Conservation (phyloP, 768 basidiomycete genomes). For the Auriscalpium orientale region DNA sequence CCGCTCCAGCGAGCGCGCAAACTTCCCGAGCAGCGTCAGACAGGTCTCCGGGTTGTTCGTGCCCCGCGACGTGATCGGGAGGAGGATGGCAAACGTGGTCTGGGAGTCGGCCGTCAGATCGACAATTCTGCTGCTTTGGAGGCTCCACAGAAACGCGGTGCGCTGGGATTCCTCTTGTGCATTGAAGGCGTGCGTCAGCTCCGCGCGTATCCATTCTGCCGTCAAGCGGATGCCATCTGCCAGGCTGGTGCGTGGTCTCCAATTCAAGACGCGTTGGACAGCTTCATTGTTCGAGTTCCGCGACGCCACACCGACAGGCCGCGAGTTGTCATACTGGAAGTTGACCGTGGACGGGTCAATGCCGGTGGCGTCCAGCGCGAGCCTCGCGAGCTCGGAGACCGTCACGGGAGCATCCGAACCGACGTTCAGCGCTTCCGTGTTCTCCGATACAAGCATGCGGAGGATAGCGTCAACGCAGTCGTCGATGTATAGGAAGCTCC, state of each 20-base stretch:
- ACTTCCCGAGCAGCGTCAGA: constrained; percentile 32
- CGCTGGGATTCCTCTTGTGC: constrained; percentile 8
- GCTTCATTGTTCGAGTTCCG: constrained; percentile 46
- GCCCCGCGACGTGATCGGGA: constrained; percentile 52
- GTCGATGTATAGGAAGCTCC: constrained; percentile 50
- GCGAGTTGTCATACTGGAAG: constrained; percentile 22
- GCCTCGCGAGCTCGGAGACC: constrained; percentile 33
- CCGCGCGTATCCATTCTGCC: constrained; percentile 36
- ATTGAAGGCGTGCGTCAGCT: constrained; percentile 25
- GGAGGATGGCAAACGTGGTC: constrained; percentile 43
- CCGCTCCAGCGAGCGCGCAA: constrained; percentile 34
- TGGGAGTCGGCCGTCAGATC: constrained; percentile 25
- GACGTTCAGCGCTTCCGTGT: constrained; percentile 32
- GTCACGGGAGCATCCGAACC: constrained; percentile 40
- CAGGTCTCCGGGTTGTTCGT: constrained; percentile 28
- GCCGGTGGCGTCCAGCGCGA: constrained; percentile 30
- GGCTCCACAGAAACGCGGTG: constrained; percentile 13
- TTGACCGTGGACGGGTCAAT: constrained; percentile 21
- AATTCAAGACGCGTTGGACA: constrained; percentile 26
- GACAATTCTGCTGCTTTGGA: constrained; percentile 32
- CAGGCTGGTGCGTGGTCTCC: constrained; percentile 35
- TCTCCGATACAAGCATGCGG: constrained; percentile 19
- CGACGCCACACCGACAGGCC: constrained; percentile 40
- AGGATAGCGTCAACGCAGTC: constrained; percentile 48
- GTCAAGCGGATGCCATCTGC: constrained; percentile 42